These are phyloP conservation scores for Cyberlindnera galapagoensis DNA, from an alignment of 805 yeast genomes.

Conservation along the genomic window DNA sequence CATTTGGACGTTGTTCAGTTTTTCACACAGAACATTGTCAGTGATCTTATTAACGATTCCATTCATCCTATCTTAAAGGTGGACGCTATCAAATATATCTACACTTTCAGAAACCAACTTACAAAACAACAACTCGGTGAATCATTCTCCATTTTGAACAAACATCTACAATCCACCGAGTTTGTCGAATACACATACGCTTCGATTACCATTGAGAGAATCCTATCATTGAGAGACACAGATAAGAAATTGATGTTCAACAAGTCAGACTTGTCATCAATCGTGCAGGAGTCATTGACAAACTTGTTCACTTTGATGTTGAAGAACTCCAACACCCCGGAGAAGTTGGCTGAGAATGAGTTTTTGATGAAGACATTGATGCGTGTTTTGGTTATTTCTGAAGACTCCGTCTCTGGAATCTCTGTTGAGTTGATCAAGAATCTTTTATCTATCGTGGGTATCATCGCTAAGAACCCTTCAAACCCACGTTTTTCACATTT, in stretches of 20 bases:
- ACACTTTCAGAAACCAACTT: constrained; percentile 86
- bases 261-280: constrained; percentile 64
- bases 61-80: constrained; percentile 77
- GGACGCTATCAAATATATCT: constrained; percentile 88
- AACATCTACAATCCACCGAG: constrained; percentile 56
- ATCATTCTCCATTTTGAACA: constrained; percentile 71
- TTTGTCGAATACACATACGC: constrained; percentile 91
- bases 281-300: constrained; percentile 53
- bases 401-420: constrained; percentile 48
- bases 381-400: constrained; percentile 72
- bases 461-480: constrained; percentile 84
- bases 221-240: constrained; percentile 65
- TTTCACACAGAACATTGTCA: constrained; percentile 74
- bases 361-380: constrained; percentile 83
- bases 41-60: constrained; percentile 57
- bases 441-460: constrained; percentile 58
- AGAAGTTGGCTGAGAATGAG: constrained; percentile 91
- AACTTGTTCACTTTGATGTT: constrained; percentile 64
- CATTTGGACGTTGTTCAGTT: constrained; percentile 82
- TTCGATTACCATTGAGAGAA: constrained; percentile 86
- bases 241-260: constrained; percentile 56
- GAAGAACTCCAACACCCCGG: constrained; percentile 60
- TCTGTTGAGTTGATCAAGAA: constrained; percentile 50
- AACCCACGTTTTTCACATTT: constrained; percentile 92
- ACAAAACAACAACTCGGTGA: constrained; percentile 77